These are phyloP conservation scores for Climacium dendroides DNA, from an alignment of 225 moss, liverwort and hornwort genomes.

Conservation along the genomic window DNA sequence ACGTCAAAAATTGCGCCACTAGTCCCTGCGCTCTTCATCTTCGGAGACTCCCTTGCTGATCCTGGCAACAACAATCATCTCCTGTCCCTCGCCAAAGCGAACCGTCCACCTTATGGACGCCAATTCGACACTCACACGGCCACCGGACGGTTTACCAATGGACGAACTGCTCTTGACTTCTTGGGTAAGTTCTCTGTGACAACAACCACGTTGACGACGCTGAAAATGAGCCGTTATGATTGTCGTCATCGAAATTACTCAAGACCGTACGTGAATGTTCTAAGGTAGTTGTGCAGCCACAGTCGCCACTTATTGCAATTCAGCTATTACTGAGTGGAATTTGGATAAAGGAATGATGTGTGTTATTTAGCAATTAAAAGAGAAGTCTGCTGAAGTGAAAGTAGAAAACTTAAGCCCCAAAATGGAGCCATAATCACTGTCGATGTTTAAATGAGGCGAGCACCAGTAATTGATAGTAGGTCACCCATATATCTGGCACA, in stretches of 20 bases:
- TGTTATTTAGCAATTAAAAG: background rate
- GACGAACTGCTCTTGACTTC: conserved; percentile 45
- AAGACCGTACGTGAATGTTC: background rate
- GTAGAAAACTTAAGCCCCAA: background rate
- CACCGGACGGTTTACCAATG: conserved; percentile 57
- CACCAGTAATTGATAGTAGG: background rate
- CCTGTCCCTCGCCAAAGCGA: conserved; percentile 41
- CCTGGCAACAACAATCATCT: conserved; percentile 65
- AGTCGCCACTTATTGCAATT: background rate
- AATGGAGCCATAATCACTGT: background rate
- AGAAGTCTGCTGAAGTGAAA: background rate
- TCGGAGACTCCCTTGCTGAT: conserved; percentile 55
- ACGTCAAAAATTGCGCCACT: background rate
- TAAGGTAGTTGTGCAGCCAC: background rate
- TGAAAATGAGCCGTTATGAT: background rate
- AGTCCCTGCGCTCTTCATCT: conserved; percentile 47
- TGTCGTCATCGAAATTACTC: background rate
- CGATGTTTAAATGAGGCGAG: background rate
- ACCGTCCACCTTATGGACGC: conserved; percentile 52
- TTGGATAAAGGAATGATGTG: background rate
- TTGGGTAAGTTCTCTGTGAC: conserved; percentile 15
- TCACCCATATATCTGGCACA: background rate
- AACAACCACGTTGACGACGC: background rate
- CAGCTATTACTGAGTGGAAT: background rate
- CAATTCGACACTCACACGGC: conserved; percentile 43